phyloP scores from a whole-genome alignment of 2,329 filamentous ascomycete genomes.

The Cladosporium sp. region DNA sequence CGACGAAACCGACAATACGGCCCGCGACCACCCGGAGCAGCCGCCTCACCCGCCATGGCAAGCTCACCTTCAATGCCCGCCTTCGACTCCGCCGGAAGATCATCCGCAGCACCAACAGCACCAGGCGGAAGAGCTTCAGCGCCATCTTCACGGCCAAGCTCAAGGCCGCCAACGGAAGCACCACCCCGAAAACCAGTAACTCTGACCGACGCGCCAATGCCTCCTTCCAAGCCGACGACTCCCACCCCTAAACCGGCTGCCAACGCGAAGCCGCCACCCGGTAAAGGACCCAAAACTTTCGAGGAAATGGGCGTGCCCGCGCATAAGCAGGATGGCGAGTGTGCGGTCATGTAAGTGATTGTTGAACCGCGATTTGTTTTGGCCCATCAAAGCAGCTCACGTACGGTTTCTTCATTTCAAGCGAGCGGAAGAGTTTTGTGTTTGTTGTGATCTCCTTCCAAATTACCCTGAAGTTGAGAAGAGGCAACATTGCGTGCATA shows the following conservation, averaged over 20 bases:
- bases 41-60: conserved; percentile 6
- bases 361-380: too few species aligned
- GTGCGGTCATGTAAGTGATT: conserved; percentile 50
- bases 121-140: conserved; percentile 1
- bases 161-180: conserved; percentile 17
- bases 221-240: conserved; percentile 18
- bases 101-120: conserved; percentile 14
- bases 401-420: too few species aligned
- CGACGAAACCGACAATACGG: conserved; percentile 29
- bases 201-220: conserved; percentile 15
- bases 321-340: conserved; percentile 80
- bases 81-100: neutral
- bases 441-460: too few species aligned
- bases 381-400: too few species aligned
- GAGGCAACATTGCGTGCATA: too few species aligned
- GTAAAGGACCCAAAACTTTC: conserved; percentile 88
- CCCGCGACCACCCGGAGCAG: conserved; percentile 1
- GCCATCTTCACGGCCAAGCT: conserved; percentile 16
- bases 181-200: conserved; percentile 7
- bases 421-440: too few species aligned
- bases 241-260: conserved; percentile 22
- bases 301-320: conserved; percentile 96
- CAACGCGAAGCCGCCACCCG: conserved; percentile 37
- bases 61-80: conserved; percentile 7
- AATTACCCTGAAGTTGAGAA: too few species aligned